phyloP scores from a whole-genome alignment of 2,329 filamentous ascomycete genomes.

The Keithomyces neogunnii region DNA sequence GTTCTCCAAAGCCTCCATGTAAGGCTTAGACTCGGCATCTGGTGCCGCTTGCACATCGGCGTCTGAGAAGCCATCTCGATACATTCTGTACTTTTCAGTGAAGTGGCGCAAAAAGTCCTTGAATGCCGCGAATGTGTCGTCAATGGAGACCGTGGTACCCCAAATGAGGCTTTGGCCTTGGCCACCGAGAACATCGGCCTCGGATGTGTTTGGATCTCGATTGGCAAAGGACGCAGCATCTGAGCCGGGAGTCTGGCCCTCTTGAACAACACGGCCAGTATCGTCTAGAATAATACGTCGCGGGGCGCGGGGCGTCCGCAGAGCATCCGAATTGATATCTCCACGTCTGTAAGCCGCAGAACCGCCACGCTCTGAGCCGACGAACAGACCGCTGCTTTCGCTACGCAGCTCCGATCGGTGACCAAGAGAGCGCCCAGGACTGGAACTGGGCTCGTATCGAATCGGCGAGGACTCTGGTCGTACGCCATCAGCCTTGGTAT shows the following conservation, averaged over 20 bases:
- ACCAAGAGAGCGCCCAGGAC: conserved; percentile 57
- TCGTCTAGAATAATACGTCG: conserved; percentile 53
- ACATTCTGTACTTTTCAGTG: conserved; percentile 88
- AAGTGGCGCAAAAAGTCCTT: conserved; percentile 92
- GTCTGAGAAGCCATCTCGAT: conserved; percentile 74
- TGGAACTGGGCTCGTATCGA: conserved; percentile 83
- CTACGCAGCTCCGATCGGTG: conserved; percentile 66
- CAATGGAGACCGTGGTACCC: conserved; percentile 94
- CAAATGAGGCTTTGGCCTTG: conserved; percentile 79
- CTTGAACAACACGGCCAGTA: conserved; percentile 46
- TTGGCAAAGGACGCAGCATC: conserved; percentile 54
- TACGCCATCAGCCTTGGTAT: conserved; percentile 6
- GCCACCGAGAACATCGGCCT: conserved; percentile 81
- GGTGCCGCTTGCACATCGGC: conserved; percentile 63
- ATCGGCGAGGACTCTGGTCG: conserved; percentile 80
- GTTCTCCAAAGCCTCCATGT: conserved; percentile 75
- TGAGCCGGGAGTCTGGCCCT: conserved; percentile 41
- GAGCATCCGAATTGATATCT: conserved; percentile 77
- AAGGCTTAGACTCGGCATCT: conserved; percentile 70
- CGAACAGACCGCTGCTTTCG: conserved; percentile 81
- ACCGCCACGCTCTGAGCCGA: conserved; percentile 53
- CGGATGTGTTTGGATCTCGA: conserved; percentile 75
- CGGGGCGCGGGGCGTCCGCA: conserved; percentile 43
- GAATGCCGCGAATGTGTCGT: conserved; percentile 79
- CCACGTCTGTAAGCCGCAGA: conserved; percentile 54